A percentile compares a stretch with the other conserved stretches of the same genome.
These are phyloP conservation scores for Aspergillaceae sp. DNA, from an alignment of 2,329 filamentous ascomycete species.

Conservation along the genomic window DNA sequence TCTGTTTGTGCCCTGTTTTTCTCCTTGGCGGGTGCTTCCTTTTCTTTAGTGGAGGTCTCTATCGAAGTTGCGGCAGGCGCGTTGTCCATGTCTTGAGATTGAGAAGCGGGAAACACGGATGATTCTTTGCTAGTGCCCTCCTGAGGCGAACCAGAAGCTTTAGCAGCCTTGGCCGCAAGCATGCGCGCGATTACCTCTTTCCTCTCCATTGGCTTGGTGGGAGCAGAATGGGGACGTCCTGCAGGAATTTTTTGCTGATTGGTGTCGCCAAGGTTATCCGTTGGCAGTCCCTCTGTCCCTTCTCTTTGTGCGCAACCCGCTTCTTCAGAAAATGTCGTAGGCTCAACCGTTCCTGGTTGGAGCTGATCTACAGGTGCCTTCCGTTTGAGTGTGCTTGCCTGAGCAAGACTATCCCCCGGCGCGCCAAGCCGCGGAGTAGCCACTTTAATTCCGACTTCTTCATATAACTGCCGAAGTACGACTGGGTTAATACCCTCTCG, in stretches of 20 bases:
- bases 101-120: constrained; percentile 1
- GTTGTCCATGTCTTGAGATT: no score
- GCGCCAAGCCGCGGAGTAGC: constrained; percentile 9
- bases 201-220: constrained; percentile 50
- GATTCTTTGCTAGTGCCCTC: constrained; percentile 7
- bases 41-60: constrained; percentile 14
- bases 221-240: not conserved
- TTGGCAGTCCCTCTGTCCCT: not conserved
- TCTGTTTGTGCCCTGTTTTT: constrained; percentile 62
- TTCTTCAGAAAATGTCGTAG: constrained; percentile 5
- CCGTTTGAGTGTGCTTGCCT: not conserved
- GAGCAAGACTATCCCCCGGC: not conserved
- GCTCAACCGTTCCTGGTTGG: not conserved
- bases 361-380: not conserved
- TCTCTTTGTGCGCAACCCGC: not conserved
- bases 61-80: constrained; percentile 4
- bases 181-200: constrained; percentile 70
- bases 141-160: constrained; percentile 24
- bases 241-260: not conserved
- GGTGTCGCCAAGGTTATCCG: not conserved
- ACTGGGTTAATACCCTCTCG: constrained; percentile 61
- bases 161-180: constrained; percentile 62
- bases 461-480: constrained; percentile 57
- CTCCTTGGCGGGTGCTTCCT: constrained; percentile 26
- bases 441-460: constrained; percentile 54